Evolutionary conservation across 176 grass and related monocot genomes (phyloP).

Genomic region (Zoysia japonica): DNA sequence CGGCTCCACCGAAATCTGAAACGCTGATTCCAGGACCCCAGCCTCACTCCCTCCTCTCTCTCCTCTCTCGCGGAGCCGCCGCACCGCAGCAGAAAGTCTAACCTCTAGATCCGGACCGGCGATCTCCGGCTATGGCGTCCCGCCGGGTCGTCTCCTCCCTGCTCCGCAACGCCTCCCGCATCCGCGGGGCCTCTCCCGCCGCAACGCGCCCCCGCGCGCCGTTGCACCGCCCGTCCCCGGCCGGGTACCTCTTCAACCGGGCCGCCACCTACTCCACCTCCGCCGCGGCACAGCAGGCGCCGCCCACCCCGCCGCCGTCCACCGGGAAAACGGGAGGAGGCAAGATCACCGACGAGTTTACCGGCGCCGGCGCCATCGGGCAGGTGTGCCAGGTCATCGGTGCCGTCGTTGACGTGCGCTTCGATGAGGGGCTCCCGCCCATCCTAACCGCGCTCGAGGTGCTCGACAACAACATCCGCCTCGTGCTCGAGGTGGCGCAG

Average conservation of each 20-base stretch:
- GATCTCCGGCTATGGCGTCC: slow-evolving; percentile 75
- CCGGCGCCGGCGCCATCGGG: slow-evolving; percentile 79
- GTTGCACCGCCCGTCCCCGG: slow-evolving; percentile 61
- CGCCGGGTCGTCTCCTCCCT: slow-evolving; percentile 77
- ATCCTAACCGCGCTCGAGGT: slow-evolving; percentile 97
- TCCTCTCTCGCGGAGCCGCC: slow-evolving; percentile 43
- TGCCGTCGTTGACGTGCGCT: slow-evolving; percentile 93
- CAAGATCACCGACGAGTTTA: slow-evolving; percentile 98
- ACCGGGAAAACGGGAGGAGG: slow-evolving; percentile 40
- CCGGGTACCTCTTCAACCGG: slow-evolving; percentile 67
- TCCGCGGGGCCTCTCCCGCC: slow-evolving; percentile 55
- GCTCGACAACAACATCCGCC: slow-evolving; percentile 89
- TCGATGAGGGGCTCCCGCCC: slow-evolving; percentile 85
- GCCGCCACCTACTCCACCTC: slow-evolving; percentile 63
- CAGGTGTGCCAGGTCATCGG: slow-evolving; percentile 98
- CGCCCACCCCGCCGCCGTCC: slow-evolving; percentile 25
- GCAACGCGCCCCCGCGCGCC: slow-evolving; percentile 45
- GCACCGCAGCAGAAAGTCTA: slow-evolving; percentile 41
- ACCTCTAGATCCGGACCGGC: slow-evolving; percentile 58
- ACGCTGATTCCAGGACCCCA: background rate
- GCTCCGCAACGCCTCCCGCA: slow-evolving; percentile 55
- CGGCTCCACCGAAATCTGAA: too few relatives aligned
- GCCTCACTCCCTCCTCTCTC: background rate
- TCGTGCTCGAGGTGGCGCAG: slow-evolving; percentile 95
- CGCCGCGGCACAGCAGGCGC: slow-evolving; percentile 40